These are phyloP conservation scores for Eremothecium gossypii DNA, from an alignment of 1,139 yeast species.

Conservation along the genomic window DNA sequence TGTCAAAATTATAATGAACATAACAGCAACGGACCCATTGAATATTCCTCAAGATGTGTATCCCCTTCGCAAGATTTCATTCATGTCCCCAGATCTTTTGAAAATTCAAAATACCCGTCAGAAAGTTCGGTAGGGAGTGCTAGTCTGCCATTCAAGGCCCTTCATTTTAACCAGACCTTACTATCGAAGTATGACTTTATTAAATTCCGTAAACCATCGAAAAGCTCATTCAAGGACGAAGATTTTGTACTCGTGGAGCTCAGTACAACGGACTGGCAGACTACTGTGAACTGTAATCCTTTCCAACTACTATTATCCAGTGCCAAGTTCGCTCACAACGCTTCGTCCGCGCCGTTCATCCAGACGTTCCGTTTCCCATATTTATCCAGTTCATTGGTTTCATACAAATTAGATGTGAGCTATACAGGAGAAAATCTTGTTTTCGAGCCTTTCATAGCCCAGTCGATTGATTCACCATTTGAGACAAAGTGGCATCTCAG, in stretches of 20 bases:
- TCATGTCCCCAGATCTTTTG: slow-evolving; percentile 40
- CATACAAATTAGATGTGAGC: slow-evolving; percentile 16
- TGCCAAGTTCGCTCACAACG: slow-evolving; percentile 4
- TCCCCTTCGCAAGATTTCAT: slow-evolving; percentile 33
- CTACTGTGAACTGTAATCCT: slow-evolving; percentile 6
- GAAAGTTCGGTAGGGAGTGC: slow-evolving; percentile 49
- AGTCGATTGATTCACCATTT: slow-evolving; percentile 53
- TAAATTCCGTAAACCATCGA: slow-evolving; percentile 35
- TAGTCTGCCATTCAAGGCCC: slow-evolving; percentile 38
- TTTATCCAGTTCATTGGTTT: slow-evolving; percentile 24
- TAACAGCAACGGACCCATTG: too few relatives aligned
- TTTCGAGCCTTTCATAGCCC: slow-evolving; percentile 60
- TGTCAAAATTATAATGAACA: too few relatives aligned
- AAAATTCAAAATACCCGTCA: slow-evolving; percentile 28
- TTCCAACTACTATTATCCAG: slow-evolving; percentile 11
- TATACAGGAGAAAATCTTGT: slow-evolving; percentile 13
- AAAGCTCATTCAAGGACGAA: slow-evolving; percentile 21
- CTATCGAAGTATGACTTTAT: slow-evolving; percentile 39
- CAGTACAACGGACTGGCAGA: slow-evolving; percentile 2
- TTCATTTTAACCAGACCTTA: slow-evolving; percentile 18
- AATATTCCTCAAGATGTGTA: slow-evolving; percentile 29
- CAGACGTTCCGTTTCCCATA: slow-evolving; percentile 16
- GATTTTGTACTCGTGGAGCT: slow-evolving; percentile 30
- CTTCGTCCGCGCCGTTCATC: slow-evolving; percentile 6
- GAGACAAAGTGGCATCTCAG: slow-evolving; percentile 60